phyloP scores from a whole-genome alignment of 495 filamentous ascomycete species.

The Bryoglossum gracile region DNA sequence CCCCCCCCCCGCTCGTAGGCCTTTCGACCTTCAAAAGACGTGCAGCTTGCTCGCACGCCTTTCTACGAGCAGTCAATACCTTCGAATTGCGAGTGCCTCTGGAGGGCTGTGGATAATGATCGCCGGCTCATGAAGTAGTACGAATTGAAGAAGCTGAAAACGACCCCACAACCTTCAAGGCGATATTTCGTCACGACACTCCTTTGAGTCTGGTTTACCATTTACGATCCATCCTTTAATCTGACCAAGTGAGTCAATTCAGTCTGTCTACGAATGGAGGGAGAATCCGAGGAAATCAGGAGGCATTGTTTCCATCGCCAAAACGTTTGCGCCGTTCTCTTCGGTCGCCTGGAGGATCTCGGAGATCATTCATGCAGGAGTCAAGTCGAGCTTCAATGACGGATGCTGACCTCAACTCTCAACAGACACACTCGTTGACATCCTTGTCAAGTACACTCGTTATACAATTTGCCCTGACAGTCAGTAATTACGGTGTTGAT shows the following conservation, averaged over 20 bases:
- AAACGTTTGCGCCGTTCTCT: constrained; percentile 6
- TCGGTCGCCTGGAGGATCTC: background rate
- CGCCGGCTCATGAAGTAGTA: constrained; percentile 18
- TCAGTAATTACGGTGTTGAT: constrained; percentile 26
- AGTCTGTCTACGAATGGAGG: constrained; percentile 9
- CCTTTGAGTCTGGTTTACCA: constrained; percentile 30
- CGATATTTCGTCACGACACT: constrained; percentile 39
- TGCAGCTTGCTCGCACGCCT: constrained; percentile 21
- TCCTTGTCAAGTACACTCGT: constrained; percentile 59
- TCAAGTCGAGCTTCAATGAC: constrained; percentile 24
- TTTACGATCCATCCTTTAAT: constrained; percentile 22
- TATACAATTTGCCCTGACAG: constrained; percentile 44
- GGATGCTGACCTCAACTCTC: constrained; percentile 26
- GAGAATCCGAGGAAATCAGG: constrained; percentile 12
- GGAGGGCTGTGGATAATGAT: constrained; percentile 28
- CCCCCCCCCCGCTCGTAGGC: constrained; percentile 6
- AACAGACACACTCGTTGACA: constrained; percentile 49
- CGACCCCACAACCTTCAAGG: constrained; percentile 15
- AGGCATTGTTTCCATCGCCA: constrained; percentile 19
- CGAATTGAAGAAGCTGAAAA: constrained; percentile 17
- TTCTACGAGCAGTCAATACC: background rate
- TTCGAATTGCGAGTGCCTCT: constrained; percentile 22
- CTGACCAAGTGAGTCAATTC: constrained; percentile 19
- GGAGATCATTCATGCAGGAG: constrained; percentile 30
- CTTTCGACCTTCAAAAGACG: constrained; percentile 11